Evolutionary conservation across 1,139 yeast species (phyloP).

Genomic region (Pichiaceae sp.): DNA sequence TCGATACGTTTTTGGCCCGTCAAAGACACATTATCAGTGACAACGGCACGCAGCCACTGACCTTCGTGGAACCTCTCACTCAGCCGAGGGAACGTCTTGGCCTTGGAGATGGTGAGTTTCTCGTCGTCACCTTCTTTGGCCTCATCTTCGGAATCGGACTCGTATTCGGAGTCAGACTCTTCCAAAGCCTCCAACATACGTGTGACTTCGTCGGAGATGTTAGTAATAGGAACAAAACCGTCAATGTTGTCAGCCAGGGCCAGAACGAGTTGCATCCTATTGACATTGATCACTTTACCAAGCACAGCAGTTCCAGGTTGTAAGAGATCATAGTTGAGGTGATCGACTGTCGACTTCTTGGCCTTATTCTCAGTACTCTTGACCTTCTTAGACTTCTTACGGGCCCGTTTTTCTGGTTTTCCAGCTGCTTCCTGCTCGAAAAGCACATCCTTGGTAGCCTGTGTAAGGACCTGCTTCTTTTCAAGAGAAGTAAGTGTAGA

Average conservation of each 20-base stretch:
- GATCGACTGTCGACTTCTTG: conserved; percentile 41
- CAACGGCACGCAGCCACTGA: conserved; percentile 80
- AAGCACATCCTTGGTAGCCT: conserved; percentile 81
- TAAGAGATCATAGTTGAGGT: conserved; percentile 51
- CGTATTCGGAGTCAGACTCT: conserved; percentile 36
- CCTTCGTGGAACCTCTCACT: conserved; percentile 54
- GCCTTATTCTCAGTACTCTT: conserved; percentile 14
- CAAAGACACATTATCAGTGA: conserved; percentile 35
- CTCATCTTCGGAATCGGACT: conserved; percentile 18
- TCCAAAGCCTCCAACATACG: conserved; percentile 39
- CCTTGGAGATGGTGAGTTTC: conserved; percentile 9
- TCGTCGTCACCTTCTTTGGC: conserved; percentile 27
- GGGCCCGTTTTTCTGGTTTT: conserved; percentile 29
- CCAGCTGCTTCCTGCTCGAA: conserved; percentile 38
- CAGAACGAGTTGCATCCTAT: conserved; percentile 55
- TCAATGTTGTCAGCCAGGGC: conserved; percentile 76
- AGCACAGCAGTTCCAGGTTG: conserved; percentile 65
- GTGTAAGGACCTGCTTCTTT: conserved; percentile 85
- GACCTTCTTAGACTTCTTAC: conserved; percentile 21
- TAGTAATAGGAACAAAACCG: conserved; percentile 75
- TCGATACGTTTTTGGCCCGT: conserved; percentile 52
- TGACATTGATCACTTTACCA: conserved; percentile 64
- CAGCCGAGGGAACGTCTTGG: conserved; percentile 43
- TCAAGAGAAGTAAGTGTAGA: conserved; percentile 82
- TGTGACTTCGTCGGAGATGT: conserved; percentile 60